These are phyloP conservation scores for Chamaenerion angustifolium DNA, from an alignment of 345 rosid genomes.

Conservation along the genomic window DNA sequence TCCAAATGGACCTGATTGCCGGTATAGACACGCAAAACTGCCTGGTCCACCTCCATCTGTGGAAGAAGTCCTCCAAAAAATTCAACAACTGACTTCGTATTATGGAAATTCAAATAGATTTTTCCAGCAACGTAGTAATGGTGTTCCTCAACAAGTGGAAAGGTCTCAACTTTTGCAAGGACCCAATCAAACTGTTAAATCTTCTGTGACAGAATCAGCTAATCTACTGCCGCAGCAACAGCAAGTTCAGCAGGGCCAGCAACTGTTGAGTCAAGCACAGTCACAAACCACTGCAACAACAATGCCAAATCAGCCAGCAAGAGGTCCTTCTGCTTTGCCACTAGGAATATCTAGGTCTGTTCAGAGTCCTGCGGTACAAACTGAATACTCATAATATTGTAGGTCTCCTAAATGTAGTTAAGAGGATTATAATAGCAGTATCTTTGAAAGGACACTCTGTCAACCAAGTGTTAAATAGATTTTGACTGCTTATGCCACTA, in stretches of 20 bases:
- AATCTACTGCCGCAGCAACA: conserved; percentile 37
- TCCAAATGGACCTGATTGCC: conserved; percentile 95
- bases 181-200: conserved; percentile 38
- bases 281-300: conserved; percentile 41
- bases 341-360: conserved; percentile 99
- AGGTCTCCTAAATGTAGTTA: no score
- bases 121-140: conserved; percentile 53
- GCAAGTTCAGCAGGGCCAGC: conserved; percentile 57
- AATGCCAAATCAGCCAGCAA: conserved; percentile 49
- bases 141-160: conserved; percentile 44
- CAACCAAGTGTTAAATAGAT: no score
- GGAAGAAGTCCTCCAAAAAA: conserved; percentile 92
- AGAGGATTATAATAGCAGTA: no score
- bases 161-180: conserved; percentile 49
- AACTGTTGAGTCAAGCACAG: conserved; percentile 50
- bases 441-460: no score
- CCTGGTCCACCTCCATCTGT: conserved; percentile 95
- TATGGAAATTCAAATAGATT: conserved; percentile 47
- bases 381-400: not conserved
- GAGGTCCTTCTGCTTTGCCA: conserved; percentile 68
- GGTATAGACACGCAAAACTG: conserved; percentile 86
- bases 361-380: conserved; percentile 53
- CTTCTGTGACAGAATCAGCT: conserved; percentile 31
- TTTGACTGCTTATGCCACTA: no score
- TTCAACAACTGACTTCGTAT: conserved; percentile 71